A percentile compares a stretch with the other conserved stretches of the same genome.
phyloP scores from a whole-genome alignment of 1,284 basidiomycete genomes.

The Tremellales sp. region DNA sequence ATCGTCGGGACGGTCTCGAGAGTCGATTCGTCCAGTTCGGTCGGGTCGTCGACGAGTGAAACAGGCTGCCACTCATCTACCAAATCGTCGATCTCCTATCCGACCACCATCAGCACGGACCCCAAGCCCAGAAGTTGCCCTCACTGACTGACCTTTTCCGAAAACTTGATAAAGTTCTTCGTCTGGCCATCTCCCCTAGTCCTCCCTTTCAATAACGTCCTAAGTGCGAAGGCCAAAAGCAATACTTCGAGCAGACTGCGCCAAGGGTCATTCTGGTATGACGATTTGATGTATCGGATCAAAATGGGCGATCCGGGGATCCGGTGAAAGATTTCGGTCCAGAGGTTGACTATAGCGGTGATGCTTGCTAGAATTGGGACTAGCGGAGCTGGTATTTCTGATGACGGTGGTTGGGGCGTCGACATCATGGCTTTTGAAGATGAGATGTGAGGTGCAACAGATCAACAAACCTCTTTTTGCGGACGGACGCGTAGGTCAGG shows the following conservation, averaged over 20 bases:
- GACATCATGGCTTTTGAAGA: not conserved
- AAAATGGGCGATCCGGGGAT: constrained; percentile 87
- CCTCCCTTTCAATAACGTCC: constrained; percentile 82
- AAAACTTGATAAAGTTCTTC: constrained; percentile 89
- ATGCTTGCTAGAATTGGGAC: constrained; percentile 37
- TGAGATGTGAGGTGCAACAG: too few species aligned
- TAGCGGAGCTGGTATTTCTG: constrained; percentile 39
- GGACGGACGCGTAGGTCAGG: too few species aligned
- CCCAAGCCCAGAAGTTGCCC: too few species aligned
- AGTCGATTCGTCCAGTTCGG: constrained; percentile 63
- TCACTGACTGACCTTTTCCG: constrained; percentile 74
- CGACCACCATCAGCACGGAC: not conserved
- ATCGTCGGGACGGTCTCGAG: constrained; percentile 73
- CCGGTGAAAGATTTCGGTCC: constrained; percentile 34
- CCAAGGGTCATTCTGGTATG: constrained; percentile 86
- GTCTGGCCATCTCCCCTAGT: constrained; percentile 79
- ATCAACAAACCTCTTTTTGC: too few species aligned
- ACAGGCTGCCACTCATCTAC: constrained; percentile 94
- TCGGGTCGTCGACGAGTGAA: constrained; percentile 60
- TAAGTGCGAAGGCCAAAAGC: constrained; percentile 80
- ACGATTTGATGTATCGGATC: constrained; percentile 76
- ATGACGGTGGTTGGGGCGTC: constrained; percentile 5
- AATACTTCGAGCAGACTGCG: constrained; percentile 87
- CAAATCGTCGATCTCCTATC: constrained; percentile 93
- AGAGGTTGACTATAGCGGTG: constrained; percentile 22